A percentile compares a stretch with the other conserved stretches of the same genome.
These are phyloP conservation scores for Leccinum uliginosum DNA, from an alignment of 768 basidiomycete species.

Conservation along the genomic window DNA sequence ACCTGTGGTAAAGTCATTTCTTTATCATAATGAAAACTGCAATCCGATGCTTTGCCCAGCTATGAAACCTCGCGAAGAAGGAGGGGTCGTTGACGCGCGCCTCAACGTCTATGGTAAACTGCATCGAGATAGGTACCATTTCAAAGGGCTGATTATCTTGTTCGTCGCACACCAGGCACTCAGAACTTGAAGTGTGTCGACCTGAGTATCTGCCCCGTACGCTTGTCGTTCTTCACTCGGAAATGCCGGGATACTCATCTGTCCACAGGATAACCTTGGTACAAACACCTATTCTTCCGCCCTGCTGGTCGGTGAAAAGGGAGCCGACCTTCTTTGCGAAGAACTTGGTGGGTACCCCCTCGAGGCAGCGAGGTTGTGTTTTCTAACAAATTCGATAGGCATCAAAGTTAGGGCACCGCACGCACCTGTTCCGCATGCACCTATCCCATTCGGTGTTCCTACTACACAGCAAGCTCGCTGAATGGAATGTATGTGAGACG, in stretches of 20 bases:
- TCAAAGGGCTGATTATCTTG: background rate
- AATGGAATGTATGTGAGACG: background rate
- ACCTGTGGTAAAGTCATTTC: slow-evolving; percentile 24
- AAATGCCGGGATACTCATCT: background rate
- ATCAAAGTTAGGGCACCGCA: slow-evolving; percentile 60
- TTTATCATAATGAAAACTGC: background rate
- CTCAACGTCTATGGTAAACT: slow-evolving; percentile 52
- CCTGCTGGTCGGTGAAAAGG: slow-evolving; percentile 66
- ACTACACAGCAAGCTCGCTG: slow-evolving; percentile 37
- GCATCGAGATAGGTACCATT: slow-evolving; percentile 9
- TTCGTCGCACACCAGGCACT: slow-evolving; percentile 36
- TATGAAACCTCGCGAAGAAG: slow-evolving; percentile 65
- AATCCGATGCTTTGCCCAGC: slow-evolving; percentile 15
- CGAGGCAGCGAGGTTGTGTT: background rate
- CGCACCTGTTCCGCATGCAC: slow-evolving; percentile 67
- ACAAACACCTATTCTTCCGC: slow-evolving; percentile 74
- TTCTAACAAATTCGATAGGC: slow-evolving; percentile 34
- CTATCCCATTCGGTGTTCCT: slow-evolving; percentile 48
- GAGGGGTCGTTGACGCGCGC: slow-evolving; percentile 61
- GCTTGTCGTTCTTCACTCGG: slow-evolving; percentile 15
- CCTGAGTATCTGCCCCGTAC: slow-evolving; percentile 67
- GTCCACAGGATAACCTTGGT: slow-evolving; percentile 58
- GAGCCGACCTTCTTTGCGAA: slow-evolving; percentile 54
- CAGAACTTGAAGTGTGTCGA: slow-evolving; percentile 65
- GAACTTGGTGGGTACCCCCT: slow-evolving; percentile 49